phyloP scores from a whole-genome alignment of 2,329 filamentous ascomycete species.

The Chaetomium sp. region DNA sequence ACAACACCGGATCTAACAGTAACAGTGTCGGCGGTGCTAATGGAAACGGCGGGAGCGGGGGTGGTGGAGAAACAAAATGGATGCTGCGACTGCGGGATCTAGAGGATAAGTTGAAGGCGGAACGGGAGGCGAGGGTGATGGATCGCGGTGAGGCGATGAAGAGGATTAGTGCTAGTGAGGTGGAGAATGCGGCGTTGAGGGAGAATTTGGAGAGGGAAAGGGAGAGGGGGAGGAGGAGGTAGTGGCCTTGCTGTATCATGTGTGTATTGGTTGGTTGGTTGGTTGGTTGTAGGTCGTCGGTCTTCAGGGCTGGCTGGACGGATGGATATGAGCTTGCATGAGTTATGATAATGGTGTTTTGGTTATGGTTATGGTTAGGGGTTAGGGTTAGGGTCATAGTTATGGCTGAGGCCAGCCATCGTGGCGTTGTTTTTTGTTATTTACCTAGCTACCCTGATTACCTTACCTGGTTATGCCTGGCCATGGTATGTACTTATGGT shows the following conservation, averaged over 20 bases:
- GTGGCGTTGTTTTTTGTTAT: too few species aligned
- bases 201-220: constrained; percentile 23
- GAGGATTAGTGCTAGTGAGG: constrained; percentile 36
- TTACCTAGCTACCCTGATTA: too few species aligned
- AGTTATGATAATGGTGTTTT: too few species aligned
- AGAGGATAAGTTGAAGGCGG: constrained; percentile 81
- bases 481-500: too few species aligned
- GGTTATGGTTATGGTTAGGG: too few species aligned
- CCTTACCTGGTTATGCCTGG: too few species aligned
- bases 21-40: not conserved
- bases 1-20: not conserved
- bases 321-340: too few species aligned
- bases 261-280: not conserved
- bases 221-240: constrained; percentile 14
- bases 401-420: too few species aligned
- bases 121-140: constrained; percentile 76
- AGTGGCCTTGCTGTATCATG: not conserved
- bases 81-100: constrained; percentile 79
- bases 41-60: not conserved
- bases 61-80: constrained; percentile 64
- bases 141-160: constrained; percentile 80
- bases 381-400: too few species aligned
- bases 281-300: too few species aligned
- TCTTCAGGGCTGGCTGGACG: too few species aligned
- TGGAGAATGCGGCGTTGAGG: constrained; percentile 21